phyloP scores from a whole-genome alignment of 306 rosid species.

The Prinsepia uniflora region DNA sequence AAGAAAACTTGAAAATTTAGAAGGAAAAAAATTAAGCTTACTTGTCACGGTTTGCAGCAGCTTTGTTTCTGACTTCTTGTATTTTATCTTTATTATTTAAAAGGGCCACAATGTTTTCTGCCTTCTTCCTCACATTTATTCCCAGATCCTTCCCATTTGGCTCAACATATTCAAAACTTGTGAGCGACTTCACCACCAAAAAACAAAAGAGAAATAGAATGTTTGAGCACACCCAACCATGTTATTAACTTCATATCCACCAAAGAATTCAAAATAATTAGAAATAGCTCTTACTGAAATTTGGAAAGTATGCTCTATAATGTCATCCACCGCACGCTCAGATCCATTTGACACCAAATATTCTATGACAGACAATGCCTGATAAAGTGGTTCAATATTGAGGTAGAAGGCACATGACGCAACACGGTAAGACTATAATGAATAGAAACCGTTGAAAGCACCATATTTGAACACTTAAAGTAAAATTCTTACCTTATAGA shows the following conservation, averaged over 20 bases:
- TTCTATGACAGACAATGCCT: constrained; percentile 97
- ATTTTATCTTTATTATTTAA: constrained; percentile 89
- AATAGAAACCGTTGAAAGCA: constrained; percentile 6
- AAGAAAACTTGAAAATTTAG: constrained; percentile 20
- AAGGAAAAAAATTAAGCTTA: constrained; percentile 33
- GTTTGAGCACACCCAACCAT: constrained; percentile 18
- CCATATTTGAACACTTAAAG: background rate
- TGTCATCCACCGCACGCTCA: constrained; percentile 97
- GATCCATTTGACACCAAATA: constrained; percentile 91
- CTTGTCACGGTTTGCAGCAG: constrained; percentile 95
- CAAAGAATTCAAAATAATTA: constrained; percentile 9
- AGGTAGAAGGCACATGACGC: constrained; percentile 14
- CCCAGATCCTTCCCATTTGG: constrained; percentile 96
- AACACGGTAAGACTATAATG: background rate
- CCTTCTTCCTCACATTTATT: constrained; percentile 93
- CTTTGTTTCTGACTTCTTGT: constrained; percentile 84
- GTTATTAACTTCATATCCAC: constrained; percentile 20
- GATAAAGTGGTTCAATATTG: constrained; percentile 34
- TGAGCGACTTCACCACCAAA: constrained; percentile 62
- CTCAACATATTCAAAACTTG: constrained; percentile 95
- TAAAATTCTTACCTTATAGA: constrained; percentile 71
- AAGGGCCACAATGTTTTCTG: constrained; percentile 70
- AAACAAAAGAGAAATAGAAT: constrained; percentile 21
- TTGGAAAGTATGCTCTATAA: constrained; percentile 95
- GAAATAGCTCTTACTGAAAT: constrained; percentile 62